These are phyloP conservation scores for Blastobotrys raffinosifermentans DNA, from an alignment of 1,139 yeast species.

Conservation along the genomic window DNA sequence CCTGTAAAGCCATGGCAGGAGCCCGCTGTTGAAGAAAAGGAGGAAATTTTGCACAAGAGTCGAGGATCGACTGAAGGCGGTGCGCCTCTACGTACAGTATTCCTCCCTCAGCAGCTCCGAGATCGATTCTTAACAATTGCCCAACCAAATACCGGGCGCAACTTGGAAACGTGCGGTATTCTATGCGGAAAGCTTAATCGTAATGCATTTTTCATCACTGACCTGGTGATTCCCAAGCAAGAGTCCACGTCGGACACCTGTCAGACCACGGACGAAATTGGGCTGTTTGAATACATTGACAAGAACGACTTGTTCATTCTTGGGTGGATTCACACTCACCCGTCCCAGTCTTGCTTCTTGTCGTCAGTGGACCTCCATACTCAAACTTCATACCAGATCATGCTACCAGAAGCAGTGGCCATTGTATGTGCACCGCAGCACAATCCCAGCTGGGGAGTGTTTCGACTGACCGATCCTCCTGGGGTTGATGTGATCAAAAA, in stretches of 20 bases:
- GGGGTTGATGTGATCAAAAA: slow-evolving; percentile 48
- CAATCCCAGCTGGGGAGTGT: slow-evolving; percentile 46
- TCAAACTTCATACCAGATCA: slow-evolving; percentile 55
- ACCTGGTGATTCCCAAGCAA: slow-evolving; percentile 54
- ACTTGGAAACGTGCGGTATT: slow-evolving; percentile 60
- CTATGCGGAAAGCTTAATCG: slow-evolving; percentile 50
- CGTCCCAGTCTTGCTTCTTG: slow-evolving; percentile 58
- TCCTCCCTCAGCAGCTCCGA: slow-evolving; percentile 42
- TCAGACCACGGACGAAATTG: slow-evolving; percentile 50
- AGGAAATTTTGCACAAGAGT: slow-evolving; percentile 35
- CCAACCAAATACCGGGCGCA: slow-evolving; percentile 39
- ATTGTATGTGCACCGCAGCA: slow-evolving; percentile 53
- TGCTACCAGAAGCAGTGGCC: slow-evolving; percentile 63
- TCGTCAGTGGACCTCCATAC: slow-evolving; percentile 60
- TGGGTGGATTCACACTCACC: slow-evolving; percentile 69
- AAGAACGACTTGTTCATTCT: slow-evolving; percentile 47
- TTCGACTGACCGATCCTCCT: slow-evolving; percentile 55
- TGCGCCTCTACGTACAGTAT: slow-evolving; percentile 44
- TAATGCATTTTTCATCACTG: slow-evolving; percentile 55
- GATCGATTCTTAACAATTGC: slow-evolving; percentile 42
- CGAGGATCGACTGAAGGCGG: slow-evolving; percentile 47
- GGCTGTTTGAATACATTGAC: slow-evolving; percentile 48
- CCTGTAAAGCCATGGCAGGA: slow-evolving; percentile 16
- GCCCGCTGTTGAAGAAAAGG: slow-evolving; percentile 10
- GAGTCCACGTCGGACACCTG: slow-evolving; percentile 55